phyloP scores from a whole-genome alignment of 768 basidiomycete species.

The Boletus speciosus region DNA sequence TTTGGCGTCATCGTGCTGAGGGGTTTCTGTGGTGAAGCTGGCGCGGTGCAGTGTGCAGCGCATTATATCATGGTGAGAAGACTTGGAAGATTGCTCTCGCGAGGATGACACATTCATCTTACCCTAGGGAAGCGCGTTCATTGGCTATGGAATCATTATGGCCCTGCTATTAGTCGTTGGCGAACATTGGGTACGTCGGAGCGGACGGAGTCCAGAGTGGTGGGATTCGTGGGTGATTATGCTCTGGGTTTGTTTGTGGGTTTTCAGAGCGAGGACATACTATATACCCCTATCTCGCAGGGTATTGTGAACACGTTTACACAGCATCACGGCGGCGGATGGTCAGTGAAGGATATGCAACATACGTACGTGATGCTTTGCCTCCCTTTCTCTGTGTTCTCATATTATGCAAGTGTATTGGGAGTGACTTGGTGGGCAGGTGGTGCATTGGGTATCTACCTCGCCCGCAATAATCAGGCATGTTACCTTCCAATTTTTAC shows the following conservation, averaged over 20 bases:
- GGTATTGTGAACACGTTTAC: constrained; percentile 85
- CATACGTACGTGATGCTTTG: constrained; percentile 64
- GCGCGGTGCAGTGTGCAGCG: constrained; percentile 82
- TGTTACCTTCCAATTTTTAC: constrained; percentile 12
- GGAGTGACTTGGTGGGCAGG: constrained; percentile 75
- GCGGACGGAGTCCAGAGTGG: constrained; percentile 75
- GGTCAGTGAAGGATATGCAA: constrained; percentile 94
- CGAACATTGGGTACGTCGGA: constrained; percentile 70
- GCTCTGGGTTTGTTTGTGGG: constrained; percentile 43
- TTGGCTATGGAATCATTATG: constrained; percentile 82
- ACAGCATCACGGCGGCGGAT: constrained; percentile 74
- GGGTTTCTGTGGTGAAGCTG: constrained; percentile 71
- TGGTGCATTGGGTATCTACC: constrained; percentile 81
- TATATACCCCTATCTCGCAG: not conserved
- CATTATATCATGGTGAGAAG: constrained; percentile 72
- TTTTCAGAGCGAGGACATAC: not conserved
- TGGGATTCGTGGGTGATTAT: constrained; percentile 74
- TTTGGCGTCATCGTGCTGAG: constrained; percentile 75
- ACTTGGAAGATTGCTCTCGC: not conserved
- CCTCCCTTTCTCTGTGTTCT: not conserved
- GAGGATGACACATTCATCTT: constrained; percentile 10
- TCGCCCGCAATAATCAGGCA: constrained; percentile 75
- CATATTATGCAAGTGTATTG: constrained; percentile 47
- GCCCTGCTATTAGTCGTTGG: constrained; percentile 74
- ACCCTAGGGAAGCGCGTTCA: constrained; percentile 74